Evolutionary conservation across 805 yeast species (phyloP).

Genomic region (Cyberlindnera misumaiensis): DNA sequence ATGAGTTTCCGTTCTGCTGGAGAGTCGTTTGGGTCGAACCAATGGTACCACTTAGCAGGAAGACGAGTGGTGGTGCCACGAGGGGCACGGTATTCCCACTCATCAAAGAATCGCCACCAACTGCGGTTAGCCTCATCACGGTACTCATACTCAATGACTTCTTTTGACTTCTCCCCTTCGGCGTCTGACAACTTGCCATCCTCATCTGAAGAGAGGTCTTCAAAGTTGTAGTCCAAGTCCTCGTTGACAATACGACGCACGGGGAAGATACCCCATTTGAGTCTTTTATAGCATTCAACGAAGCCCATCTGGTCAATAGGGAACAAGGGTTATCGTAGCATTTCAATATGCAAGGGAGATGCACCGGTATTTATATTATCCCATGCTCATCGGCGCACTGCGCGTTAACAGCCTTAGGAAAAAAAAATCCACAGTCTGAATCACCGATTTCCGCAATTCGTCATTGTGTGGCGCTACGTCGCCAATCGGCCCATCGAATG

Average conservation of each 20-base stretch:
- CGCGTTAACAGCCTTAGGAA: too few species aligned
- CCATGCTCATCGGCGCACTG: too few species aligned
- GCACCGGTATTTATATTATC: too few species aligned
- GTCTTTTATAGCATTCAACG: conserved; percentile 11
- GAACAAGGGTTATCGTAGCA: too few species aligned
- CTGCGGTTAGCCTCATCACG: conserved; percentile 47
- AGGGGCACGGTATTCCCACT: conserved; percentile 35
- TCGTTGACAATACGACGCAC: conserved; percentile 22
- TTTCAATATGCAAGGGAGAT: neutral
- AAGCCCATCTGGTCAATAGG: too few species aligned
- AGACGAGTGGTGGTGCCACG: too few species aligned
- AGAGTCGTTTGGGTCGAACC: conserved; percentile 11
- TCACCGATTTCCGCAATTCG: too few species aligned
- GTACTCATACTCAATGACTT: conserved; percentile 26
- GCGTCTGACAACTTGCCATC: conserved; percentile 6
- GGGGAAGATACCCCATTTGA: conserved; percentile 30
- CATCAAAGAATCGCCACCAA: conserved; percentile 53
- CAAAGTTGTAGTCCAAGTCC: conserved; percentile 5
- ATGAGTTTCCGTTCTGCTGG: conserved; percentile 34
- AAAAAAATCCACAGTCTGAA: too few species aligned
- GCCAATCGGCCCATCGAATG: too few species aligned
- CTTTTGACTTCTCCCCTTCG: neutral
- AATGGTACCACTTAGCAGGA: conserved; percentile 10
- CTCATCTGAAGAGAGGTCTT: neutral
- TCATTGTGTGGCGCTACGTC: too few species aligned